Evolutionary conservation across 2,329 filamentous ascomycete species (phyloP), one percentile per base, ranked within the genome.

Genomic region (Arachnopeziza araneosa): DNA sequence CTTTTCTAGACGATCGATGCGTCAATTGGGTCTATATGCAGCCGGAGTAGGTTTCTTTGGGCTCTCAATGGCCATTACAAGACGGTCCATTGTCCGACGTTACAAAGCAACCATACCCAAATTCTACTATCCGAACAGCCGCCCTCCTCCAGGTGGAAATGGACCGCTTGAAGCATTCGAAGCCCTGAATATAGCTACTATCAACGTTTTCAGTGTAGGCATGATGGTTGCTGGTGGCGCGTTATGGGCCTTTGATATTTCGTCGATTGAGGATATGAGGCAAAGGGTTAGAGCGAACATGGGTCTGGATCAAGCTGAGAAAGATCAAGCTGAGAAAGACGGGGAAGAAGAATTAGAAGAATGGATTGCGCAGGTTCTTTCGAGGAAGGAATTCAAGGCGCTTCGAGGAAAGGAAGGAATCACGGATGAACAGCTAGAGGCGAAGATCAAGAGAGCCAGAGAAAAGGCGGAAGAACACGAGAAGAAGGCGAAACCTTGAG

Each of bases 181-280:
- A 74, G 93, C 93, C 0, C 78, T 99, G 23, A 89, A 87, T 54
- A 78, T 97, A 44, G 95, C 93, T 0, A 96, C 93, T 0, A 81
- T 97, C 67, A 96, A 96, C 68, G 90, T 95, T 14, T 70, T 86
- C 32, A 89, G 87, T 67, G 83, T 95, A 55, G 87, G 82, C 0
- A 85, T 96, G 73, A 85, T 96, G 81, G 75, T 82, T 9, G 80
- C 84, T 0, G 95, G 93, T 2, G 91, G 88, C 0, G 74, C 87
- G 12, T 79, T 90, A 63, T 96, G 88, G 81, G 86, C 84, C 0
- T 84, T 95, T 62, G 89, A 97, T 72, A 83, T 98, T 44, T 85
- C 85, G 70, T 80, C 79, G 52, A 57, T 91, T 50, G 83, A 84
- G 3, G 89, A 93, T 69, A 75, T 91, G 71, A 77, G 83, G 69